These are phyloP conservation scores for Zymoseptoria crescenta DNA, from an alignment of 2,329 filamentous ascomycete genomes.

Conservation along the genomic window DNA sequence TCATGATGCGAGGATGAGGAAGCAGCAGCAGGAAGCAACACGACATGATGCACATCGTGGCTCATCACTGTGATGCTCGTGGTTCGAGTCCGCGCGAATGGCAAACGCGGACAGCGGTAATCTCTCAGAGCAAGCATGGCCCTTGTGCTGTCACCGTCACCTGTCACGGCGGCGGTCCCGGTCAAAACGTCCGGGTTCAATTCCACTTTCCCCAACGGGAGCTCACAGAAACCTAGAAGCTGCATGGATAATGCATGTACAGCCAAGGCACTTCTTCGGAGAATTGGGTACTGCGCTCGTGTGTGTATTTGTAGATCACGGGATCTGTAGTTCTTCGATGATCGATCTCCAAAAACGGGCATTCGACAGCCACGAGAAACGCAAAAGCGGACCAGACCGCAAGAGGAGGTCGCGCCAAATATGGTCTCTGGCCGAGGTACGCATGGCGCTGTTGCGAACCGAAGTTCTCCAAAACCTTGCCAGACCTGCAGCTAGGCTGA, in stretches of 20 bases:
- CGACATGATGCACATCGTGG: background rate
- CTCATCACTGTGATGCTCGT: background rate
- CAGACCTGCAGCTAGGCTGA: background rate
- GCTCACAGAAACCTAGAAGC: background rate
- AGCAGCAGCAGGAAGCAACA: background rate
- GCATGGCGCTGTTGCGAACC: background rate
- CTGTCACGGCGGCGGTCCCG: background rate
- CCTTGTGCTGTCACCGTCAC: background rate
- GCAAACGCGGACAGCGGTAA: background rate
- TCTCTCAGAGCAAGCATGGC: background rate
- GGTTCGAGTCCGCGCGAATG: background rate
- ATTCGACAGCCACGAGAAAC: background rate
- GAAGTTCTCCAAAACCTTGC: background rate
- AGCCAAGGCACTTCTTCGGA: background rate
- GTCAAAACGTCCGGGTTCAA: background rate
- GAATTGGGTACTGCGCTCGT: background rate
- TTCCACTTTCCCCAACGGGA: background rate
- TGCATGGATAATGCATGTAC: background rate
- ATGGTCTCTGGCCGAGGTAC: background rate
- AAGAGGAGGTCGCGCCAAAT: background rate
- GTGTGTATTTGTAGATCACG: background rate
- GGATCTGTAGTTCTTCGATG: background rate
- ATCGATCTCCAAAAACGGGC: background rate
- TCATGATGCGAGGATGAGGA: background rate
- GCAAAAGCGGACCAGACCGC: background rate